Conservation (phyloP, 2,329 filamentous ascomycete species). For the Herpotrichia juniperi region DNA sequence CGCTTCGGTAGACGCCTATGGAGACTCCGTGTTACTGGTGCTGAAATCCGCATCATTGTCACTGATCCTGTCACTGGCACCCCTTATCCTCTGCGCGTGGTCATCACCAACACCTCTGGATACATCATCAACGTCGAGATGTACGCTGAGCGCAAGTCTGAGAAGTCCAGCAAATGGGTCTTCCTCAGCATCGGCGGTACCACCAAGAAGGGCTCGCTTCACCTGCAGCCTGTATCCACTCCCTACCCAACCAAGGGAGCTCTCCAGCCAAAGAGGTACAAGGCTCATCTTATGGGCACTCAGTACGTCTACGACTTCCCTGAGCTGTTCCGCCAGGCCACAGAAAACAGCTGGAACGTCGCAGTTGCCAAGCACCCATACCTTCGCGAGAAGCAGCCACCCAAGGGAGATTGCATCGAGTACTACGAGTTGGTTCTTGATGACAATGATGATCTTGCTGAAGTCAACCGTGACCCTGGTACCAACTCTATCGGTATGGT, state of each 20-base stretch:
- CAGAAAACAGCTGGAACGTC: conserved; percentile 91
- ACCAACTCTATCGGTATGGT: conserved; percentile 99
- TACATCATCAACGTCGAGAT: conserved; percentile 98
- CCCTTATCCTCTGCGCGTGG: conserved; percentile 90
- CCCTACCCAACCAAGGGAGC: conserved; percentile 99
- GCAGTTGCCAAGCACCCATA: conserved; percentile 74
- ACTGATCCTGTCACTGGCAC: conserved; percentile 84
- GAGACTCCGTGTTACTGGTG: conserved; percentile 94
- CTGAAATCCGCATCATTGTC: conserved; percentile 98
- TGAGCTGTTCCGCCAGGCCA: conserved; percentile 96
- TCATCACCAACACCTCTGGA: conserved; percentile 97
- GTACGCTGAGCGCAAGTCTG: conserved; percentile 96
- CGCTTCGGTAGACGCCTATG: conserved; percentile 94
- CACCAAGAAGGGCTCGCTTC: conserved; percentile 94
- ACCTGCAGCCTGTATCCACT: conserved; percentile 86
- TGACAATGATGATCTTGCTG: conserved; percentile 87
- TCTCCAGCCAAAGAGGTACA: conserved; percentile 98
- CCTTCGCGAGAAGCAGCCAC: conserved; percentile 80
- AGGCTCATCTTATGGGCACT: conserved; percentile 98
- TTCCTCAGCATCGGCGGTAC: conserved; percentile 98
- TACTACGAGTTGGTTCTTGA: conserved; percentile 95
- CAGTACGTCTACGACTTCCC: conserved; percentile 99
- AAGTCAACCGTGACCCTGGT: conserved; percentile 93
- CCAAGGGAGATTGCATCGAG: conserved; percentile 87
- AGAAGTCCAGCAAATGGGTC: conserved; percentile 92